Evolutionary conservation across 2,329 filamentous ascomycete species (phyloP), one percentile per base, ranked within the genome.

Genomic region (Parascedosporium putredinis): DNA sequence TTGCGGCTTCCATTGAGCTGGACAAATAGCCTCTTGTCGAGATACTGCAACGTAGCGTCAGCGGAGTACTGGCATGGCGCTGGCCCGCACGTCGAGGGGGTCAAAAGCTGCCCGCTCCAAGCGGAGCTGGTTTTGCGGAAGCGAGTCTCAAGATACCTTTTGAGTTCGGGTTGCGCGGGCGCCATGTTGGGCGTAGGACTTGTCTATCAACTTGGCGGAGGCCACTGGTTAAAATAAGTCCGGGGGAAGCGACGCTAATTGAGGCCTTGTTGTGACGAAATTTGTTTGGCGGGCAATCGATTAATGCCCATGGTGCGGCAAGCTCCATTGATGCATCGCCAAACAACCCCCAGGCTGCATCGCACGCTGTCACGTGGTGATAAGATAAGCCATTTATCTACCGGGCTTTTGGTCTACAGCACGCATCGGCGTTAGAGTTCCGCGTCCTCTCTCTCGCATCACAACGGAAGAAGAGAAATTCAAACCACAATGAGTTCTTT

Each of bases 21-120:
- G 58, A 97, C 89, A 68, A 96, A 95, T 64, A 98, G 80, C 71
- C 91, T 81, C 81, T 98, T 98, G 77, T 98, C 93, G 71, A 98
- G 89, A 71, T 98, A 98, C 93, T 98, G 61, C 46, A 47, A n/a
- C n/a, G n/a, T n/a, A n/a, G n/a, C n/a, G n/a, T n/a, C n/a, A n/a
- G n/a, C n/a, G n/a, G n/a, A n/a, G n/a, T n/a, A n/a, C n/a, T n/a
- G n/a, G n/a, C n/a, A n/a, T n/a, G n/a, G n/a, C n/a, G n/a, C n/a
- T n/a, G n/a, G n/a, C n/a, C n/a, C n/a, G n/a, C n/a, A n/a, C n/a
- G n/a, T n/a, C n/a, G n/a, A n/a, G n/a, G n/a, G n/a, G n/a, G n/a
- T n/a, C n/a, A n/a, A n/a, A n/a, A n/a, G n/a, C n/a, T n/a, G n/a
- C n/a, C n/a, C n/a, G n/a, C n/a, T n/a, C n/a, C n/a, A n/a, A n/a